Base-by-base conservation (phyloP, 441 rosid species). In the Populus tomentosa region DNA sequence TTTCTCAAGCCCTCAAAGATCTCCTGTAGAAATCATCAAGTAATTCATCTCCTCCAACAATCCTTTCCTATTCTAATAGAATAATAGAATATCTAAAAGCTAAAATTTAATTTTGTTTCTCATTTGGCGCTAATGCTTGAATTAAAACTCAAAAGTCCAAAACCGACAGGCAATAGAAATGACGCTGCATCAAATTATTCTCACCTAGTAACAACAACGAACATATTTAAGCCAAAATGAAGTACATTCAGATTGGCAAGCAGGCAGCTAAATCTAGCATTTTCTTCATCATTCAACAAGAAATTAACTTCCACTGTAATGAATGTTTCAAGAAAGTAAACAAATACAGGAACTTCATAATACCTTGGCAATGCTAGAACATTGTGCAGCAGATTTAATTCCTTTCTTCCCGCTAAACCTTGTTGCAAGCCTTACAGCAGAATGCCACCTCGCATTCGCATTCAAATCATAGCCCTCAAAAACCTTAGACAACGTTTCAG, bases 351-450 rank as follows among this genome's bases (percentile, higher is more conserved):
- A 59, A 66, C n/a, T 38, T 6, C 16, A 50, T 50, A 40, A 76
- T 86, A 92, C 97, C 89, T 81, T 89, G 13, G 91, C 91, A 68
- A 89, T 85, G 75, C 74, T 75, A 67, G 91, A 88, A 84, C 90
- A 86, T 75, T 83, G 85, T 24, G 87, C 81, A 0, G 91, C 93
- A 73, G 80, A 84, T 79, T 83, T 84, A 80, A 88, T 85, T 75
- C 85, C 77, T 73, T 85, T 89, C 73, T 80, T 86, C 30, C 83
- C 85, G 77, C 83, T 84, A 73, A 89, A 85, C 81, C 91, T 82
- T 1, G 80, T 83, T 0, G 92, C 87, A 72, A 90, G 87, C 76
- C 85, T 82, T 78, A 84, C 77, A 75, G 88, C 87, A 6, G 92
- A 88, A 56, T 72, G 69, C 92, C 94, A 88, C 87, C 90, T 86